Percentiles rank a stretch among this genome's conserved stretches.
These are phyloP conservation scores for Alternaria rosae DNA, from an alignment of 2,329 filamentous ascomycete genomes.

Conservation along the genomic window DNA sequence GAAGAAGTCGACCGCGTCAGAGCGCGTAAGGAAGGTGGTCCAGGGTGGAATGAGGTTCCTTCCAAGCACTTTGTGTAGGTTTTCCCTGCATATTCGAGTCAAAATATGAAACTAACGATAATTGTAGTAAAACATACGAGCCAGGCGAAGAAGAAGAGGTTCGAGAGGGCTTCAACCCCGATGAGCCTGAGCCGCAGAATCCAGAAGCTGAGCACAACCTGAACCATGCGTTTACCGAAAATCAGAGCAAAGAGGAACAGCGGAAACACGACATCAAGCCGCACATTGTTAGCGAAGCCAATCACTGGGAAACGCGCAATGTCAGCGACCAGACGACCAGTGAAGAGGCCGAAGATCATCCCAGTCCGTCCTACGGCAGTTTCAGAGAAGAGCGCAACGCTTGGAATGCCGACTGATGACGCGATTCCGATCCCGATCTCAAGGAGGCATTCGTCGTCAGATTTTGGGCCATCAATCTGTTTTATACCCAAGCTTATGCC, in stretches of 20 bases:
- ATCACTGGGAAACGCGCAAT: slow-evolving; percentile 53
- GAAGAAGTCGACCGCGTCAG: slow-evolving; percentile 69
- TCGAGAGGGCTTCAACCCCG: slow-evolving; percentile 63
- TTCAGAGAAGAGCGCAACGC: slow-evolving; percentile 53
- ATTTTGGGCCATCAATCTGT: slow-evolving; percentile 6
- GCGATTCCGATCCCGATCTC: not conserved
- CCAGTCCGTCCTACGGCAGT: slow-evolving; percentile 51
- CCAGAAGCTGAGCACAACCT: slow-evolving; percentile 55
- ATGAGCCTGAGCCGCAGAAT: slow-evolving; percentile 53
- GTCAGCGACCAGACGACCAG: slow-evolving; percentile 26
- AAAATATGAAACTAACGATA: slow-evolving; percentile 9
- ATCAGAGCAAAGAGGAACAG: slow-evolving; percentile 45
- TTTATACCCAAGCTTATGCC: slow-evolving; percentile 19
- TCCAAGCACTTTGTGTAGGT: slow-evolving; percentile 64
- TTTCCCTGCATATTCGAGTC: not conserved
- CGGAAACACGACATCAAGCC: slow-evolving; percentile 43
- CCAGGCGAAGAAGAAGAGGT: slow-evolving; percentile 59
- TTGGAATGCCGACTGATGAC: slow-evolving; percentile 44
- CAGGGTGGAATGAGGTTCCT: slow-evolving; percentile 65
- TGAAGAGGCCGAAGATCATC: slow-evolving; percentile 27
- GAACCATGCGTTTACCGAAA: slow-evolving; percentile 53
- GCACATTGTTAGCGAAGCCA: slow-evolving; percentile 53
- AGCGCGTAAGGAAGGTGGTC: slow-evolving; percentile 67
- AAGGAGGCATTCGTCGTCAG: slow-evolving; percentile 1
- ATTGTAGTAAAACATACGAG: slow-evolving; percentile 56